A percentile compares a stretch with the other conserved stretches of the same genome.
These are phyloP conservation scores for Chytriomyces confervae DNA, from an alignment of 192 early-diverging fungal genomes.

Conservation along the genomic window DNA sequence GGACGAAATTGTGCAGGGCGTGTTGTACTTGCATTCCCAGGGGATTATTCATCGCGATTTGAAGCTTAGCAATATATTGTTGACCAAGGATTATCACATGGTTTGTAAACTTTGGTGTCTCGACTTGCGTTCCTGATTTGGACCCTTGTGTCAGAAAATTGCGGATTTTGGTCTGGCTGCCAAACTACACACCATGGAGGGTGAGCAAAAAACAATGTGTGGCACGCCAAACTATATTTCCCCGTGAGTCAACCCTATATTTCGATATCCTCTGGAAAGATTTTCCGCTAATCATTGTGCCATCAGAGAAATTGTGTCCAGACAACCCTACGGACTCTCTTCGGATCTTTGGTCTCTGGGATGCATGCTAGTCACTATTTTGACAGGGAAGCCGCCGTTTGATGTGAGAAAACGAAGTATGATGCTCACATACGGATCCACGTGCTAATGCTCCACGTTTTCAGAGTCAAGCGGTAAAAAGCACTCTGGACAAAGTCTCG, in stretches of 20 bases:
- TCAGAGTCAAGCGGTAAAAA: constrained; percentile 55
- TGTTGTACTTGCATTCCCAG: constrained; percentile 67
- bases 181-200: constrained; percentile 49
- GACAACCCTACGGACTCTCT: constrained; percentile 71
- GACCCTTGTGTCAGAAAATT: constrained; percentile 56
- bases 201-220: constrained; percentile 76
- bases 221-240: constrained; percentile 83
- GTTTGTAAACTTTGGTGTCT: constrained; percentile 29
- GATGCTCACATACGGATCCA: neutral
- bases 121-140: constrained; percentile 34
- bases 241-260: constrained; percentile 75
- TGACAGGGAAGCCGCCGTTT: constrained; percentile 77
- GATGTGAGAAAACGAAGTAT: constrained; percentile 41
- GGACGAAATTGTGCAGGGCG: constrained; percentile 62
- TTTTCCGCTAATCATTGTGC: neutral
- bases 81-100: constrained; percentile 57
- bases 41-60: constrained; percentile 78
- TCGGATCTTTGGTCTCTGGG: constrained; percentile 82
- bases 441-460: neutral
- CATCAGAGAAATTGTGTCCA: constrained; percentile 69
- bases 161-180: constrained; percentile 81
- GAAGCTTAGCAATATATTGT: constrained; percentile 76
- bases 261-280: constrained; percentile 16
- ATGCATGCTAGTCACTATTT: constrained; percentile 74
- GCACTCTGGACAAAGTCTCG: constrained; percentile 61